A percentile compares a stretch with the other conserved stretches of the same genome.
phyloP scores from a whole-genome alignment of 164 flowering plant species.

The Macadamia tetraphylla region DNA sequence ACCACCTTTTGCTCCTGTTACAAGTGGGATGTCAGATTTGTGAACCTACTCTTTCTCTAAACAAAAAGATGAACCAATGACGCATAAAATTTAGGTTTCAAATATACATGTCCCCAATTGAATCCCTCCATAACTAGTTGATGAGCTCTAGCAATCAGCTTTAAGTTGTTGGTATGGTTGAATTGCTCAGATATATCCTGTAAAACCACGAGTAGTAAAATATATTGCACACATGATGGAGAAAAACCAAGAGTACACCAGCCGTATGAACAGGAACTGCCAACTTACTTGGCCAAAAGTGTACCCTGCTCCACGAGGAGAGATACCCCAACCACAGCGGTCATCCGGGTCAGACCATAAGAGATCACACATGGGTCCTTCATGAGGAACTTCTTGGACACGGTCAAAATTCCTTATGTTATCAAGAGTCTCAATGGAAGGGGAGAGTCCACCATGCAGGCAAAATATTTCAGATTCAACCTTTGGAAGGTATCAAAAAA shows the following conservation, averaged over 20 bases:
- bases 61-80: not conserved
- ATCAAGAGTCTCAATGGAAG: conserved; percentile 91
- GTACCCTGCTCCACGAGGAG: conserved; percentile 97
- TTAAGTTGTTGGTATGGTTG: conserved; percentile 82
- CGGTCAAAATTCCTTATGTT: conserved; percentile 88
- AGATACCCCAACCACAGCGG: conserved; percentile 98
- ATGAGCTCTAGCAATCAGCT: conserved; percentile 96
- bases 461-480: conserved; percentile 97
- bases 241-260: not conserved
- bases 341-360: conserved; percentile 99
- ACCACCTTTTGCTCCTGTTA: conserved; percentile 97
- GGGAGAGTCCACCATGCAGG: conserved; percentile 94
- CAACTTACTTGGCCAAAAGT: conserved; percentile 76
- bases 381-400: conserved; percentile 98
- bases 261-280: not conserved
- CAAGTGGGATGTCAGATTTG: conserved; percentile 1
- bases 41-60: not conserved
- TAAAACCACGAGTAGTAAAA: not conserved
- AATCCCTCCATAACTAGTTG: conserved; percentile 98
- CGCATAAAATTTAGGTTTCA: not conserved
- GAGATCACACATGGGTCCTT: conserved; percentile 96
- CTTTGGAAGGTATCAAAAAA: conserved; percentile 19
- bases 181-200: conserved; percentile 99
- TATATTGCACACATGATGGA: not conserved
- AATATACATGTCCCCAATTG: conserved; percentile 93